phyloP scores from a whole-genome alignment of 2,329 filamentous ascomycete genomes.

The Penicillium concentricum region DNA sequence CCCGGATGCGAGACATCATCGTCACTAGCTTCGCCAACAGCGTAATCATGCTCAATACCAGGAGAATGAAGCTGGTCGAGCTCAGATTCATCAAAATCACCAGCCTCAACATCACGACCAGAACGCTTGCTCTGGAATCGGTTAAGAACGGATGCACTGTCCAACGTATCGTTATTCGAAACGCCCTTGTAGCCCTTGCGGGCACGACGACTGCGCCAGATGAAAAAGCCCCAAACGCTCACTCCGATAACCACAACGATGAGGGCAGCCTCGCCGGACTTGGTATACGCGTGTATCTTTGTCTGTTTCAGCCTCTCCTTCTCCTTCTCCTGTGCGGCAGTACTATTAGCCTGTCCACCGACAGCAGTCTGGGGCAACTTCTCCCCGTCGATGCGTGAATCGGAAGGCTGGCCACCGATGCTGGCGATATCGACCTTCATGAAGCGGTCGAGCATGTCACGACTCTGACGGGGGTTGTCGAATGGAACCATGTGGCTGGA shows the following conservation, averaged over 20 bases:
- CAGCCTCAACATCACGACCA: constrained; percentile 57
- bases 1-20: constrained; percentile 25
- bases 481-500: constrained; percentile 98
- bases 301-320: constrained; percentile 75
- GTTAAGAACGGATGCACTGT: constrained; percentile 43
- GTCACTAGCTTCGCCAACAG: constrained; percentile 49
- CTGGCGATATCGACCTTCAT: constrained; percentile 87
- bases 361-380: constrained; percentile 76
- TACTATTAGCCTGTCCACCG: constrained; percentile 69
- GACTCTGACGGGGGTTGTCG: constrained; percentile 78
- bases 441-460: constrained; percentile 97
- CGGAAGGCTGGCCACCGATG: constrained; percentile 76
- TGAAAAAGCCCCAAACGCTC: constrained; percentile 69
- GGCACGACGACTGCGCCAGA: constrained; percentile 57
- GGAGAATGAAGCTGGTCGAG: constrained; percentile 53
- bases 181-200: constrained; percentile 47
- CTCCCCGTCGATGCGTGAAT: constrained; percentile 82
- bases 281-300: constrained; percentile 84
- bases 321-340: constrained; percentile 64
- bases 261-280: constrained; percentile 81
- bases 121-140: constrained; percentile 48
- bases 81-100: constrained; percentile 62
- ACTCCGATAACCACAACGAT: constrained; percentile 76
- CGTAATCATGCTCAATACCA: constrained; percentile 42
- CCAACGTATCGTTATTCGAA: constrained; percentile 41